A percentile compares a stretch with the other conserved stretches of the same genome.
Conservation (phyloP, 2,329 filamentous ascomycete species). For the Aureobasidium uvarum region DNA sequence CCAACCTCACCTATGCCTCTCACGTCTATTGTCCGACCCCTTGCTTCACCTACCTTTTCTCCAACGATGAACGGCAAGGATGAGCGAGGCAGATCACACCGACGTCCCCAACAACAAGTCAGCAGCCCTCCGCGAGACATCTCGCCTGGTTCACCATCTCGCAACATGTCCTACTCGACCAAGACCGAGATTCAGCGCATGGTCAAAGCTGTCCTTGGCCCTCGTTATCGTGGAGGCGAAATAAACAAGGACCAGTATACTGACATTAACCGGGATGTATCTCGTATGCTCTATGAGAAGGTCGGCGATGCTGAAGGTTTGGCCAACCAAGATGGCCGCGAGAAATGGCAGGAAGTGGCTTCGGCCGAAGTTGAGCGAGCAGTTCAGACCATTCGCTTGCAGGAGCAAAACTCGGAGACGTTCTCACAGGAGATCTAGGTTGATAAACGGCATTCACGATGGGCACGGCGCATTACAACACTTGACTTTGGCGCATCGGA, state of each 20-base stretch:
- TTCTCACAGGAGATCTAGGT: constrained; percentile 7
- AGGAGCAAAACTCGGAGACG: constrained; percentile 4
- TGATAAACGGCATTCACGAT: constrained; percentile 5
- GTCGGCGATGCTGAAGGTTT: constrained; percentile 56
- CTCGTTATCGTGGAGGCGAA: constrained; percentile 74
- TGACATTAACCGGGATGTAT: constrained; percentile 85
- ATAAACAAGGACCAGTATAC: constrained; percentile 89
- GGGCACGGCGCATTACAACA: not conserved
- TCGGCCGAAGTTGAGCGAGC: constrained; percentile 75
- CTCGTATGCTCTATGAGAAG: constrained; percentile 77
- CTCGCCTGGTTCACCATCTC: constrained; percentile 36
- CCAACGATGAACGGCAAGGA: constrained; percentile 27
- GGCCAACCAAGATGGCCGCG: constrained; percentile 61
- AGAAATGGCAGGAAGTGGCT: constrained; percentile 73
- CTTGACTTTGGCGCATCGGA: constrained; percentile 7
- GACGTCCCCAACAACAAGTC: constrained; percentile 45
- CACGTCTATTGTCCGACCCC: constrained; percentile 67
- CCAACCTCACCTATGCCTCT: constrained; percentile 65
- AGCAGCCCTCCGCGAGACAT: constrained; percentile 63
- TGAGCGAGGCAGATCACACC: constrained; percentile 49
- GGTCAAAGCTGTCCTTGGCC: constrained; percentile 77
- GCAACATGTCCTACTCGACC: constrained; percentile 69
- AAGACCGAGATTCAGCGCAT: constrained; percentile 89
- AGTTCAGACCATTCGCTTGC: constrained; percentile 43
- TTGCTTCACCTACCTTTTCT: constrained; percentile 40